Evolutionary conservation across 23 red algal genomes (phyloP), one percentile per base, ranked within the genome.

Genomic region (Agarophyton chilense): DNA sequence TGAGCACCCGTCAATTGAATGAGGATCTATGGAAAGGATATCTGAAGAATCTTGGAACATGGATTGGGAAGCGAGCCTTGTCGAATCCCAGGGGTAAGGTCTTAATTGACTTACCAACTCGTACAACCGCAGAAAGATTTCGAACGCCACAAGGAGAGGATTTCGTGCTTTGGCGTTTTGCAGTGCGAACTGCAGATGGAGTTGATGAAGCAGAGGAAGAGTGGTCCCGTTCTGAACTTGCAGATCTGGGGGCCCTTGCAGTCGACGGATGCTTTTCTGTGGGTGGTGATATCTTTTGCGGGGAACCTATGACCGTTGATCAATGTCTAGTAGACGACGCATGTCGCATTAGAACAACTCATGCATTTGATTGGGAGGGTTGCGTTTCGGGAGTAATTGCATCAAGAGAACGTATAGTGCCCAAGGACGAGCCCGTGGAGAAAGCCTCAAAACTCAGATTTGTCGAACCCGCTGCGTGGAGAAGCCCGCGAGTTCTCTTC

Each of bases 321-420:
- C 75, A 83, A 9, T 86, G 79, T 61, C 13, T 87, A 36, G 36
- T 93, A 17, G 90, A 86, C 45, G 60, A 71, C 39, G 22, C 46
- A 32, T 64, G 39, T 67, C 90, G 90, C 41, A 62, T 93, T 50
- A 52, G 90, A n/a, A 80, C 90, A 26, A 80, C 78, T 42, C 83
- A 93, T 38, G 90, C 90, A 31, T 93, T 83, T 76, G 90, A 93
- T 74, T 93, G 90, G 90, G 90, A 93, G 36, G 90, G 90, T 6
- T 83, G 73, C 26, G 53, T 93, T 49, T 93, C 77, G 11, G 90
- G 90, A 17, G 60, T 93, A n/a, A 63, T 93, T 42, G 90, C 83
- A 18, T 66, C 52, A 10, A 71, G 90, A 19, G 90, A 93, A 36
- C 62, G 83, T 43, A 43, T 71, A 34, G 34, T 71, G 13, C 44